These are phyloP conservation scores for Ambispora gerdemannii DNA, from an alignment of 192 early-diverging fungal species.

Conservation along the genomic window DNA sequence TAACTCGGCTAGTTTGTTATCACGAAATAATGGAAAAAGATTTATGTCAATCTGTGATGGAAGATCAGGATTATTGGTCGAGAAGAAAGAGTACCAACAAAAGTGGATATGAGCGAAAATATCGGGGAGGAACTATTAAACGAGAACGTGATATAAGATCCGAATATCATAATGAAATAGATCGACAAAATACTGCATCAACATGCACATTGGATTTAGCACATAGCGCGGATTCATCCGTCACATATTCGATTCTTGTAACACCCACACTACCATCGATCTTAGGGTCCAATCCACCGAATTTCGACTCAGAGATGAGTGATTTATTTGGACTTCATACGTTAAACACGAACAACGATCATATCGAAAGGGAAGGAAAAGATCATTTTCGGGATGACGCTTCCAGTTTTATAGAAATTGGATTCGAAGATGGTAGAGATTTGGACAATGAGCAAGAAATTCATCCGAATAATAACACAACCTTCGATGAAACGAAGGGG, in stretches of 20 bases:
- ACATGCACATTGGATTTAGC: background rate
- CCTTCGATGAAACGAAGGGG: too few relatives aligned
- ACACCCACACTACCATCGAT: background rate
- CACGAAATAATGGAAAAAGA: slow-evolving; percentile 61
- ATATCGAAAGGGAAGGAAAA: background rate
- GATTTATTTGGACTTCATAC: background rate
- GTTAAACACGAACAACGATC: background rate
- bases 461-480: too few relatives aligned
- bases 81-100: slow-evolving; percentile 20
- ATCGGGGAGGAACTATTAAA: background rate
- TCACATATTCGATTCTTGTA: background rate
- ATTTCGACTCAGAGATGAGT: background rate
- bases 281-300: background rate
- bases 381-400: slow-evolving; percentile 1
- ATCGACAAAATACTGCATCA: background rate
- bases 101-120: background rate
- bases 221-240: background rate
- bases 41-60: slow-evolving; percentile 31
- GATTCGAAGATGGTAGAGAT: background rate
- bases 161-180: background rate
- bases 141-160: background rate
- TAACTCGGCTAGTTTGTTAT: slow-evolving; percentile 68
- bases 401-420: background rate
- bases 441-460: background rate
- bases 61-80: slow-evolving; percentile 25